Evolutionary conservation across 805 yeast species (phyloP).

Genomic region (Starmera dryadoides): DNA sequence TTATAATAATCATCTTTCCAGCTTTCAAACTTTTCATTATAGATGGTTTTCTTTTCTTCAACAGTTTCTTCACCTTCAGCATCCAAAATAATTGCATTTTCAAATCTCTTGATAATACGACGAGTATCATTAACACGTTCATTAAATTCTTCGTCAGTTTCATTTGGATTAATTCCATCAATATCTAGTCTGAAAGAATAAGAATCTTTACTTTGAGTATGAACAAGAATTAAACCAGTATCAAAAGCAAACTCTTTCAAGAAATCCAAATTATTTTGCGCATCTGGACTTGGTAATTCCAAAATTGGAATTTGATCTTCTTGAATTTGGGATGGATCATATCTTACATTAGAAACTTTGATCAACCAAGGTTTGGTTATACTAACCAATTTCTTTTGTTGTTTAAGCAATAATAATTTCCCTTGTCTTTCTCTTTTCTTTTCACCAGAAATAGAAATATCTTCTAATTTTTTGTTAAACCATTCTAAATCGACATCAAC

Average conservation of each 20-base stretch:
- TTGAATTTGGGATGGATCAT: slow-evolving; percentile 17
- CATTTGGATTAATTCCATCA: slow-evolving; percentile 66
- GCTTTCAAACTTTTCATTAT: slow-evolving; percentile 61
- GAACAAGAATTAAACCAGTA: slow-evolving; percentile 57
- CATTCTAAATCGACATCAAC: slow-evolving; percentile 81
- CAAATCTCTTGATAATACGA: slow-evolving; percentile 54
- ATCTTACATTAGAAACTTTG: slow-evolving; percentile 23
- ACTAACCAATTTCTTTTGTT: slow-evolving; percentile 71
- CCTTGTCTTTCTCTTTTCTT: slow-evolving; percentile 60
- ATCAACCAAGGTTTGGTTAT: slow-evolving; percentile 40
- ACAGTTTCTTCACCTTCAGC: slow-evolving; percentile 51
- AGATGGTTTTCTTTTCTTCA: slow-evolving; percentile 48
- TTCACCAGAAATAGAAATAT: slow-evolving; percentile 67
- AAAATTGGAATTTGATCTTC: slow-evolving; percentile 34
- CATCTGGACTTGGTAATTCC: slow-evolving; percentile 34
- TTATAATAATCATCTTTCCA: slow-evolving; percentile 89
- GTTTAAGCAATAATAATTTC: slow-evolving; percentile 55
- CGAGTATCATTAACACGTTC: slow-evolving; percentile 45
- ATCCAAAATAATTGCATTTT: slow-evolving; percentile 45
- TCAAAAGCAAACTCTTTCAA: slow-evolving; percentile 60
- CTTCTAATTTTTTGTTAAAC: slow-evolving; percentile 82
- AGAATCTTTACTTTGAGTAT: slow-evolving; percentile 47
- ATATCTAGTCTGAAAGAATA: slow-evolving; percentile 60
- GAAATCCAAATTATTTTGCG: slow-evolving; percentile 44
- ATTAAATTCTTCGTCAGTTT: slow-evolving; percentile 56